Evolutionary conservation across 1,139 yeast genomes (phyloP), one percentile per base, ranked within the genome.

Genomic region (Scheffersomyces cryptocercus): DNA sequence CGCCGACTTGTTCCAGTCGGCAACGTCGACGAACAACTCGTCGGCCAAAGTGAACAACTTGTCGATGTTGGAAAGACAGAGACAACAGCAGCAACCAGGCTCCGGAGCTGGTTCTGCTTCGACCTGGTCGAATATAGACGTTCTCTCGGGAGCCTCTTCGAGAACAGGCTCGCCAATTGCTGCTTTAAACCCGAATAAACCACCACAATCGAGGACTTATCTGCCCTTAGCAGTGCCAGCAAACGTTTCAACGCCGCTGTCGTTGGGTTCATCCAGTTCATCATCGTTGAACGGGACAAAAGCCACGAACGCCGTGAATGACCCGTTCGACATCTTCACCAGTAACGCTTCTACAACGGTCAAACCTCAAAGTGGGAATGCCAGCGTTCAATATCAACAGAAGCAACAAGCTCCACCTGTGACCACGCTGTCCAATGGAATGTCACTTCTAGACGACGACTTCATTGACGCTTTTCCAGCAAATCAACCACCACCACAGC

Each of bases 1-100:
- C 62, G 76, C 79, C 3, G 78, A 73, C 51, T 64, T 74, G 36
- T 73, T 74, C 47, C 73, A 57, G 53, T 61, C 71, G 16, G 76
- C 77, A 2, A 61, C 56, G 11, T 48, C 40, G n/a, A 32, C 42
- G 5, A 20, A 43, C 40, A 46, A 44, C 38, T 32, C 40, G 38
- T 12, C 40, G 29, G 29, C 44, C 20, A 36, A 45, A 40, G 41
- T 50, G 13, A 51, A 49, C 46, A 43, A 49, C 41, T 40, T 58
- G 44, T 51, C 58, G 16, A 42, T 61, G 46, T 38, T 49, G n/a
- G 65, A 62, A 41, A 50, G 61, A 35, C 67, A 59, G 41, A 50
- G 47, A 36, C 41, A 47, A 29, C 57, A 52, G 29, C 50, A 42
- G 13, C 41, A 32, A 29, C 40, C 33, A 16, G 37, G 32, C 20